phyloP scores from a whole-genome alignment of 257 asterid species.

The Solanum chmielewskii region DNA sequence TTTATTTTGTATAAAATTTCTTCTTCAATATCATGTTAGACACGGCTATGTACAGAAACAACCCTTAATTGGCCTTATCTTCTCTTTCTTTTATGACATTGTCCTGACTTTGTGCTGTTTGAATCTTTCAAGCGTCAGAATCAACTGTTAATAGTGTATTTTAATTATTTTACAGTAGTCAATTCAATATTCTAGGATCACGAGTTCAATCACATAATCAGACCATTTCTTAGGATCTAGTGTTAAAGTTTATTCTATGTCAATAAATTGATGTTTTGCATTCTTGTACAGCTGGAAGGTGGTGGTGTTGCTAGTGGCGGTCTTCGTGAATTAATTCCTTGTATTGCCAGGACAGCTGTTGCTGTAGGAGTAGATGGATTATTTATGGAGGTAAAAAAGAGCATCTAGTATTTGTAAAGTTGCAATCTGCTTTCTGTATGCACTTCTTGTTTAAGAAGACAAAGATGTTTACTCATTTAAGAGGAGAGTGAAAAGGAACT shows the following conservation, averaged over 20 bases:
- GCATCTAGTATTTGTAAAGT: background rate
- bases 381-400: slow-evolving; percentile 77
- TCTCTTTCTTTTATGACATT: background rate
- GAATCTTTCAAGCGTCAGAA: background rate
- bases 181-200: background rate
- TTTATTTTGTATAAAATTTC: background rate
- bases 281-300: slow-evolving; percentile 67
- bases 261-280: background rate
- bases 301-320: slow-evolving; percentile 99
- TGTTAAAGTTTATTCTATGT: background rate
- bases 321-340: slow-evolving; percentile 89
- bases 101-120: background rate
- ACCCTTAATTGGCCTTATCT: background rate
- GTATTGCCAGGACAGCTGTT: slow-evolving; percentile 96
- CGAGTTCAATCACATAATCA: background rate
- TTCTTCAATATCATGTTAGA: background rate
- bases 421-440: background rate
- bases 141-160: background rate
- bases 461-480: background rate
- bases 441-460: background rate
- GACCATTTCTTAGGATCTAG: background rate
- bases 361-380: slow-evolving; percentile 95
- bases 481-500: background rate
- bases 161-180: background rate
- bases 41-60: background rate